Base-by-base conservation (phyloP, 306 rosid genomes). In the Canavalia ensiformis region DNA sequence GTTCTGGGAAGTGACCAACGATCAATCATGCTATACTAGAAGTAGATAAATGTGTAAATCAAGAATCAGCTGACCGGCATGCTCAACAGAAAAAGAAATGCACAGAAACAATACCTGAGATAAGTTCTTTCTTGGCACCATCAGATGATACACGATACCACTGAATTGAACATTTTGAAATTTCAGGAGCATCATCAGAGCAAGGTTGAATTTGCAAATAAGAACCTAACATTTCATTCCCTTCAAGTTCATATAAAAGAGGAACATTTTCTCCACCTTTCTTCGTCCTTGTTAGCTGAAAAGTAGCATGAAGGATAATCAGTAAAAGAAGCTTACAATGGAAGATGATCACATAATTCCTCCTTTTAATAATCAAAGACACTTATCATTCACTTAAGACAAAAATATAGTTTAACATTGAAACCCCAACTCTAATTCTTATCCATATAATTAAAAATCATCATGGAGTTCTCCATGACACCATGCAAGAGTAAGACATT, bases 211-310 rank as follows among this genome's bases (percentile, higher is more conserved):
- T 87, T 66, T 75, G 77, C 85, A 95, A 86, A 87, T 85, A 95
- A 74, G 99, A 95, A 76, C 99, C 99, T 82, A 95, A 88, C 7
- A 82, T 87, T 86, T 95, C 97, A 64, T 81, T 63, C 55, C 99
- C 99, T 79, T 93, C 99, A 71, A 95, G 82, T 76, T 91, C 96
- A 58, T 87, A 95, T 46, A 86, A 79, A 62, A 85, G 87, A 45
- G 83, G 77, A 73, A 47, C 83, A 70, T 68, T 85, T 59, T 88
- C 98, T 81, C 81, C 69, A 5, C 90, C 91, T 71, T 82, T 90
- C 94, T 89, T 91, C 34, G 93, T 87, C 72, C 88, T 86, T 71
- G 94, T 87, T 76, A 95, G 84, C 99, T 95, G 90, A 54, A 87
- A 74, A 68, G 59, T 65, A 44, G 64, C 63, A 13, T 8, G 4